Conservation (phyloP, 176 grass and related monocot species). For the Carex littledalei region DNA sequence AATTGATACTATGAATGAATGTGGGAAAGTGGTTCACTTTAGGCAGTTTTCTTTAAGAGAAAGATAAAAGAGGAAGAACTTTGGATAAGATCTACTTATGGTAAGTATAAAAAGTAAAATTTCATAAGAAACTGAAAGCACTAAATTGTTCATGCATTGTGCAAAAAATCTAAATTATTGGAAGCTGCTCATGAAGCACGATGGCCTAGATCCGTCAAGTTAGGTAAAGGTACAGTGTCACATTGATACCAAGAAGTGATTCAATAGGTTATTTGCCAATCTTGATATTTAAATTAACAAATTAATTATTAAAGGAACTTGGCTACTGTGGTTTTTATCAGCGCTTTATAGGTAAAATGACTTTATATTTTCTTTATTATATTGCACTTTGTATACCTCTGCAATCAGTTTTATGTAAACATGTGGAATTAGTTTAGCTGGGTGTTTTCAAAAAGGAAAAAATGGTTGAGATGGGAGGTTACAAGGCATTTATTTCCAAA, state of each 20-base stretch:
- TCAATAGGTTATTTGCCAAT: not conserved
- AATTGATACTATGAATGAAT: not conserved
- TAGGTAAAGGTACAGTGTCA: not conserved
- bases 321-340: not conserved
- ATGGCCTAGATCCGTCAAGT: not conserved
- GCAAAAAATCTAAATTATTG: not conserved
- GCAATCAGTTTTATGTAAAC: not conserved
- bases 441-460: not conserved
- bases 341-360: not conserved
- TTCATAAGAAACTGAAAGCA: not conserved
- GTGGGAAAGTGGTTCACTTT: not conserved
- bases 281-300: not conserved
- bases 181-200: not conserved
- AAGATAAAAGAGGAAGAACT: not conserved
- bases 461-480: not conserved
- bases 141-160: not conserved
- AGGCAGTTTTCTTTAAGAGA: not conserved
- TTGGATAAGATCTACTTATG: not conserved
- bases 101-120: not conserved
- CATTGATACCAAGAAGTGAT: not conserved
- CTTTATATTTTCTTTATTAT: not conserved
- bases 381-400: not conserved
- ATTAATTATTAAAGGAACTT: not conserved
- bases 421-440: not conserved
- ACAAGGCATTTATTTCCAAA: not conserved